Evolutionary conservation across 495 filamentous ascomycete species (phyloP), one percentile per base, ranked within the genome.

Genomic region (Talaromyces wortmannii): DNA sequence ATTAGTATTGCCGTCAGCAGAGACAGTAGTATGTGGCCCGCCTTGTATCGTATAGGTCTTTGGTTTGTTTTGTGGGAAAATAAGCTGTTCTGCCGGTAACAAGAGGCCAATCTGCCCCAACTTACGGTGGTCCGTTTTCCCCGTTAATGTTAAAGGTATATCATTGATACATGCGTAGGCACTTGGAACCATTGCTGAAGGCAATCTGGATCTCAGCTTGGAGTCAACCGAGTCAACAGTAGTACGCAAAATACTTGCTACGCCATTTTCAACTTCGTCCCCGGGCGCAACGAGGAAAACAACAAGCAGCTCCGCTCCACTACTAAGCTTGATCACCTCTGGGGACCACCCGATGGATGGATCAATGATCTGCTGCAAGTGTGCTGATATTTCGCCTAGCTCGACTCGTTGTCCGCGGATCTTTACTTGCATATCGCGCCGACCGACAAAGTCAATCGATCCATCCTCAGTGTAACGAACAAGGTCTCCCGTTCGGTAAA

Each of bases 361-460:
- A 85, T 81, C 43, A 83, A 85, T 16, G 96, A 13, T 13, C 12
- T 51, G 55, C 42, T 50, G 48, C 29, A 50, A 74, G 61, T 92
- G 84, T 42, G 82, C 90, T 64, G 97, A 91, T 53, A 96, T 95
- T 53, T 97, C 92, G 55, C 88, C 89, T 31, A 97, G 84, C 70
- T 97, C 92, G 60, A 97, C 94, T 52, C 92, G 79, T 75, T 97
- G 96, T 8, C 92, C 92, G 48, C 92, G 86, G 58, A 97, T 95
- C 74, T 96, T 97, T 64, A 96, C 87, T 62, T 97, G 92, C 61
- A 89, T 80, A 63, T 97, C 92, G 6, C 83, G 87, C 48, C 94
- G 83, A 16, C 92, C 92, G 18, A 81, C 78, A 61, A 80, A 86
- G 58, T 87, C 86, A 36, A 89, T 83, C 59, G 85, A 82, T 42